A percentile compares a stretch with the other conserved stretches of the same genome.
These are phyloP conservation scores for Skeletonema menzelii DNA, from an alignment of 108 stramenopile species.

Conservation along the genomic window DNA sequence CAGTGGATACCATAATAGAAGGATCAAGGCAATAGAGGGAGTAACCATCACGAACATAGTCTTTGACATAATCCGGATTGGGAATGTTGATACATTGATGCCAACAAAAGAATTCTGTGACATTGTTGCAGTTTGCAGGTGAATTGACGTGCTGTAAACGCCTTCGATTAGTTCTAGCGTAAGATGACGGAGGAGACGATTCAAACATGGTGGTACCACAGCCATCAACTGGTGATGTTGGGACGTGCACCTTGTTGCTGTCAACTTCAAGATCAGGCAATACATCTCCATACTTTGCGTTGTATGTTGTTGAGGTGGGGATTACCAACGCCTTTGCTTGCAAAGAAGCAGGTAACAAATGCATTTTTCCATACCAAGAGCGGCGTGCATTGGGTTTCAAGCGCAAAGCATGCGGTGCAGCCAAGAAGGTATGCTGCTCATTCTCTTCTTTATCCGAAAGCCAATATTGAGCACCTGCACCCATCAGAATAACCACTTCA, in stretches of 20 bases:
- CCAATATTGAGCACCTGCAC: slow-evolving; percentile 76
- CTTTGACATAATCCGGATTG: slow-evolving; percentile 42
- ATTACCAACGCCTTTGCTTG: not conserved
- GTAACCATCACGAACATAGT: slow-evolving; percentile 59
- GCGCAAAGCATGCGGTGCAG: slow-evolving; percentile 72
- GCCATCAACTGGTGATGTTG: slow-evolving; percentile 28
- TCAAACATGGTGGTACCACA: slow-evolving; percentile 23
- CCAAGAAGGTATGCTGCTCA: slow-evolving; percentile 28
- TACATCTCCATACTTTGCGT: slow-evolving; percentile 17
- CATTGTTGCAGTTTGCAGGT: slow-evolving; percentile 68
- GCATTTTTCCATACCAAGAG: slow-evolving; percentile 83
- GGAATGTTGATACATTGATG: slow-evolving; percentile 77
- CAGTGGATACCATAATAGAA: slow-evolving; percentile 39
- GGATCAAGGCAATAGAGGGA: slow-evolving; percentile 82
- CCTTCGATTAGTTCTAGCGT: not conserved
- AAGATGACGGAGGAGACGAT: not conserved
- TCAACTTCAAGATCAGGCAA: slow-evolving; percentile 15
- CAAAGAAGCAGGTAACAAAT: slow-evolving; percentile 52
- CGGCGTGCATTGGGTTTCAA: slow-evolving; percentile 41
- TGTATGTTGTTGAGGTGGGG: not conserved
- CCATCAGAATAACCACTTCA: slow-evolving; percentile 64
- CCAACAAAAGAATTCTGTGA: slow-evolving; percentile 86
- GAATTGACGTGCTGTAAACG: slow-evolving; percentile 58
- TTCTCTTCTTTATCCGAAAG: slow-evolving; percentile 15
- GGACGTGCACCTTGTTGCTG: slow-evolving; percentile 33